phyloP scores from a whole-genome alignment of 805 yeast species.

The Starmera dryadoides region DNA sequence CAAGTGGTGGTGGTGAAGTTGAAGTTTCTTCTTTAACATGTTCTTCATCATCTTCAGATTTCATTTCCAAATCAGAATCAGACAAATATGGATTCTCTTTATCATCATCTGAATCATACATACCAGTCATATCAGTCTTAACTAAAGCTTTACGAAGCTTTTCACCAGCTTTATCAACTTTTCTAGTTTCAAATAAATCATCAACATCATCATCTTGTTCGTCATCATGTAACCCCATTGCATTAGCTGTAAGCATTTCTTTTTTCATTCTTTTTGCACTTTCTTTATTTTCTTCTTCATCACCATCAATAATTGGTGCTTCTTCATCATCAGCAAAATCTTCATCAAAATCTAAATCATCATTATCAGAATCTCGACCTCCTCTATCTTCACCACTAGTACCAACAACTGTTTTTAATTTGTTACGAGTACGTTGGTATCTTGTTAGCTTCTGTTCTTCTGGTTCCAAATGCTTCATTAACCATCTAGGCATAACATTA shows the following conservation, averaged over 20 bases:
- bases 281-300: slow-evolving; percentile 90
- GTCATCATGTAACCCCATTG: slow-evolving; percentile 55
- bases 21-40: slow-evolving; percentile 32
- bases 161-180: slow-evolving; percentile 86
- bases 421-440: slow-evolving; percentile 38
- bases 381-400: slow-evolving; percentile 29
- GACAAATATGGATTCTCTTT: slow-evolving; percentile 79
- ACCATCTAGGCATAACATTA: slow-evolving; percentile 80
- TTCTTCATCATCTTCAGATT: slow-evolving; percentile 29
- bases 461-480: slow-evolving; percentile 82
- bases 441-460: slow-evolving; percentile 45
- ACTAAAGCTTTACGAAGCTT: slow-evolving; percentile 76
- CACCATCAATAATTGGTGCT: slow-evolving; percentile 94
- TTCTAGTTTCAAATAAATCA: slow-evolving; percentile 67
- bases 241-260: slow-evolving; percentile 79
- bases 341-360: slow-evolving; percentile 90
- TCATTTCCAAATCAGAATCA: slow-evolving; percentile 52
- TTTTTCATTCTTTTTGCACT: slow-evolving; percentile 77
- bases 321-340: slow-evolving; percentile 99
- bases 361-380: slow-evolving; percentile 70
- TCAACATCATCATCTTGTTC: slow-evolving; percentile 58
- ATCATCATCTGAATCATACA: slow-evolving; percentile 73
- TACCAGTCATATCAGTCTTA: slow-evolving; percentile 76
- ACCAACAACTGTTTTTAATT: slow-evolving; percentile 42
- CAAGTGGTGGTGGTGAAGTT: slow-evolving; percentile 17